phyloP scores from a whole-genome alignment of 331 rosid species.

The Erythrophleum ivorense region DNA sequence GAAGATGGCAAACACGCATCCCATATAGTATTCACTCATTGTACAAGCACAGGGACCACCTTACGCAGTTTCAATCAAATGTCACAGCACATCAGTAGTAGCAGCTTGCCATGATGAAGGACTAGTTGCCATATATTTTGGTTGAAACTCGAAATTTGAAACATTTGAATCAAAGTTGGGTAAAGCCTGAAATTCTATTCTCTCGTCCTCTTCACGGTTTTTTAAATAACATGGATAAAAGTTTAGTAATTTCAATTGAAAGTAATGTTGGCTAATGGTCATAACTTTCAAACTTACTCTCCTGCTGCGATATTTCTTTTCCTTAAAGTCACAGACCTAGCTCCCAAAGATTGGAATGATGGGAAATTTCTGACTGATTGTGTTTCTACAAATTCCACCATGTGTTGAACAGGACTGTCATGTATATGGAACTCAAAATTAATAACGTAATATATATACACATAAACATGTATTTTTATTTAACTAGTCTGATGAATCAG shows the following conservation, averaged over 20 bases:
- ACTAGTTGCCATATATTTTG: too few species aligned
- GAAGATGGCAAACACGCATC: too few species aligned
- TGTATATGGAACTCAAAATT: not conserved
- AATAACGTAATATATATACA: not conserved
- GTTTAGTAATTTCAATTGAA: conserved; percentile 49
- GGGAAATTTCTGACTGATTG: not conserved
- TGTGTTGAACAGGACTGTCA: not conserved
- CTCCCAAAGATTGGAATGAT: conserved; percentile 26
- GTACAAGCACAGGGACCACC: too few species aligned
- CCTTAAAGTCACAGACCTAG: conserved; percentile 32
- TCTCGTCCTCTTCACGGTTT: conserved; percentile 17
- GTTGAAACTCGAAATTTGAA: conserved; percentile 18
- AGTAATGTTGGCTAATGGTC: conserved; percentile 41
- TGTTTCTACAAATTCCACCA: not conserved
- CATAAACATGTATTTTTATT: not conserved
- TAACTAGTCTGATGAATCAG: not conserved
- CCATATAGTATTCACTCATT: too few species aligned
- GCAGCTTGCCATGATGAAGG: too few species aligned
- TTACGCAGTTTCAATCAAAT: too few species aligned
- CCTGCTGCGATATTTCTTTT: conserved; percentile 47
- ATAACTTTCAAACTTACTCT: conserved; percentile 47
- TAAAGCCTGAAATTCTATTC: conserved; percentile 30
- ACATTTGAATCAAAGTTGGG: conserved; percentile 40
- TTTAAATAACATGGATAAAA: not conserved
- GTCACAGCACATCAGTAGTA: too few species aligned